Conservation (phyloP, 306 rosid species). For the Mucuna pruriens region DNA sequence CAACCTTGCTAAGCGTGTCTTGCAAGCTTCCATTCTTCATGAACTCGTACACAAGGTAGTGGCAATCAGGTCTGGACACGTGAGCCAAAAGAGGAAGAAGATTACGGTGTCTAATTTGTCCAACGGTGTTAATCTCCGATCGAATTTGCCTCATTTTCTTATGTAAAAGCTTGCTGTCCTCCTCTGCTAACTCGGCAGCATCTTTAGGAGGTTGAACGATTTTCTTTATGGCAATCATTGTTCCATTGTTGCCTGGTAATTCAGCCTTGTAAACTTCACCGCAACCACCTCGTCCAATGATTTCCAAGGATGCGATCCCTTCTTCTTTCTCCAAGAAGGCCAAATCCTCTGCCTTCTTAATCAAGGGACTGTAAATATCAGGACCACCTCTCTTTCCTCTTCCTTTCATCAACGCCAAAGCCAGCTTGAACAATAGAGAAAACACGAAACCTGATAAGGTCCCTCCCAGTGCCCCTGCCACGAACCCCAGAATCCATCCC, state of each 20-base stretch:
- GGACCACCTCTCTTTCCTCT: conserved; percentile 63
- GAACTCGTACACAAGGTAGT: conserved; percentile 82
- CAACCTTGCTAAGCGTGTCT: conserved; percentile 47
- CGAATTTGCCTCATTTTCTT: conserved; percentile 85
- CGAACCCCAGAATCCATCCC: conserved; percentile 77
- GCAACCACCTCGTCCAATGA: conserved; percentile 78
- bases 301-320: conserved; percentile 58
- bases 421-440: conserved; percentile 67
- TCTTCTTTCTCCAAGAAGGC: conserved; percentile 88
- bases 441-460: conserved; percentile 63
- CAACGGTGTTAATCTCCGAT: conserved; percentile 87
- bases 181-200: conserved; percentile 59
- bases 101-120: conserved; percentile 85
- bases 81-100: conserved; percentile 86
- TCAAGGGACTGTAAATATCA: conserved; percentile 71
- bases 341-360: conserved; percentile 68
- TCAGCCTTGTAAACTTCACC: conserved; percentile 86
- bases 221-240: conserved; percentile 82
- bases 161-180: conserved; percentile 67
- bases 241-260: conserved; percentile 72
- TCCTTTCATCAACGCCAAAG: conserved; percentile 60
- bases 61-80: conserved; percentile 75
- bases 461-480: conserved; percentile 79
- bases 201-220: conserved; percentile 76
- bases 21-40: conserved; percentile 96